Evolutionary conservation across 352 stramenopile species (phyloP).

Genomic region (Globisporangium spinosum): DNA sequence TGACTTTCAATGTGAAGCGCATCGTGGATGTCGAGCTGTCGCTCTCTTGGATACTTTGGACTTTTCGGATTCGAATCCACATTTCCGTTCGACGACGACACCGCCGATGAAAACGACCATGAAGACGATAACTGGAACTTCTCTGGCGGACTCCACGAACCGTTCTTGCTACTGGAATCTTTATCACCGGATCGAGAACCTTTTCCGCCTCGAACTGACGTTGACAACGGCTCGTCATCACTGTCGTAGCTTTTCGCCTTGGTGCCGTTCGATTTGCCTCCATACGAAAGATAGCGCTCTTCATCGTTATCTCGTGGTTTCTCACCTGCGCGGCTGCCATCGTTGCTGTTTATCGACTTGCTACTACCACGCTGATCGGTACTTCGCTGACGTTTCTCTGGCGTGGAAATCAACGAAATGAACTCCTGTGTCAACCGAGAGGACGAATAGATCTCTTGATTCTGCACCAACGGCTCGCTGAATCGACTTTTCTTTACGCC

Average conservation of each 20-base stretch:
- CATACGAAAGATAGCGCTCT: constrained; percentile 43
- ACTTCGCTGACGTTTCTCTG: not conserved
- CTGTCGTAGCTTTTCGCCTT: constrained; percentile 8
- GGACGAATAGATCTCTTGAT: not conserved
- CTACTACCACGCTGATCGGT: not conserved
- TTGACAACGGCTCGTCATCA: constrained; percentile 12
- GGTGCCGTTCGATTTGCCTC: constrained; percentile 26
- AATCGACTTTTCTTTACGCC: constrained; percentile 18
- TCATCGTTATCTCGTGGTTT: not conserved
- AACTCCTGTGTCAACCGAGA: constrained; percentile 6
- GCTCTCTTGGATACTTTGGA: constrained; percentile 30
- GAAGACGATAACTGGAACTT: not conserved
- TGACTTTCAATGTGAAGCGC: constrained; percentile 41
- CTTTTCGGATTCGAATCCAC: constrained; percentile 13
- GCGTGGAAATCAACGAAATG: constrained; percentile 10
- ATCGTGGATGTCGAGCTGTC: constrained; percentile 59
- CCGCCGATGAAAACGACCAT: constrained; percentile 9
- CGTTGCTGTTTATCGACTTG: not conserved
- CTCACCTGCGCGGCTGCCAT: not conserved
- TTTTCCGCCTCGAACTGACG: not conserved
- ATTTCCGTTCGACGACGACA: constrained; percentile 10
- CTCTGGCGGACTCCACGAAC: not conserved
- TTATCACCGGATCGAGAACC: constrained; percentile 4
- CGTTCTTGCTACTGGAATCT: not conserved
- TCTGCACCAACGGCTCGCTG: constrained; percentile 18